phyloP scores from a whole-genome alignment of 2,329 filamentous ascomycete species.

The Claviceps sorghi region DNA sequence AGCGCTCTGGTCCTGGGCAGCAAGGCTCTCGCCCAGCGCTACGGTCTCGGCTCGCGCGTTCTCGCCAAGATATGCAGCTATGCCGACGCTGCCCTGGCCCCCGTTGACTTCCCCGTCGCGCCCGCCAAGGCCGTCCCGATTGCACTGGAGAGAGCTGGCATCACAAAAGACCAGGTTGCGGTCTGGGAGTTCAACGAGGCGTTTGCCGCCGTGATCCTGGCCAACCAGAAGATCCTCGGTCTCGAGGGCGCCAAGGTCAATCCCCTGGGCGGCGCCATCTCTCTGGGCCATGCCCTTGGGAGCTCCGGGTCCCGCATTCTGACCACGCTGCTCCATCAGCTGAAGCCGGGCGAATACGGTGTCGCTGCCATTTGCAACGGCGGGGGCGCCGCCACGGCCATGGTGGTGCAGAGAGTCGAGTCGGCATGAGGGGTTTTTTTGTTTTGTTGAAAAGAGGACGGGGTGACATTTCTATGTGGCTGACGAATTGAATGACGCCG shows the following conservation, averaged over 20 bases:
- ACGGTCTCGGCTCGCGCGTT: slow-evolving; percentile 62
- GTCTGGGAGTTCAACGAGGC: slow-evolving; percentile 99
- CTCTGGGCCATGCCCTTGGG: slow-evolving; percentile 78
- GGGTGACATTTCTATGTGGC: background rate
- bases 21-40: slow-evolving; percentile 66
- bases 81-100: slow-evolving; percentile 79
- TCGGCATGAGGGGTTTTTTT: slow-evolving; percentile 24
- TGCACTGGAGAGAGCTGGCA: slow-evolving; percentile 74
- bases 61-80: slow-evolving; percentile 75
- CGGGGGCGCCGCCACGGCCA: slow-evolving; percentile 77
- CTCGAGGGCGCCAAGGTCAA: slow-evolving; percentile 72
- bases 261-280: slow-evolving; percentile 78
- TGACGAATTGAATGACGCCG: background rate
- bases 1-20: slow-evolving; percentile 77
- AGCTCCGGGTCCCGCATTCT: slow-evolving; percentile 88
- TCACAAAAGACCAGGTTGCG: slow-evolving; percentile 80
- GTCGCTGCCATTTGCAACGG: slow-evolving; percentile 96
- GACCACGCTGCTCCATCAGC: slow-evolving; percentile 77
- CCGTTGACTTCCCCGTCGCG: slow-evolving; percentile 88
- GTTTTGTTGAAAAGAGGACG: background rate
- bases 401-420: slow-evolving; percentile 77
- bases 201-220: slow-evolving; percentile 88
- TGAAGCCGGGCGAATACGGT: slow-evolving; percentile 85
- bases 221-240: slow-evolving; percentile 82
- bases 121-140: slow-evolving; percentile 86